Evolutionary conservation across 2,329 filamentous ascomycete genomes (phyloP).

Genomic region (Ceratocystis ficicola): DNA sequence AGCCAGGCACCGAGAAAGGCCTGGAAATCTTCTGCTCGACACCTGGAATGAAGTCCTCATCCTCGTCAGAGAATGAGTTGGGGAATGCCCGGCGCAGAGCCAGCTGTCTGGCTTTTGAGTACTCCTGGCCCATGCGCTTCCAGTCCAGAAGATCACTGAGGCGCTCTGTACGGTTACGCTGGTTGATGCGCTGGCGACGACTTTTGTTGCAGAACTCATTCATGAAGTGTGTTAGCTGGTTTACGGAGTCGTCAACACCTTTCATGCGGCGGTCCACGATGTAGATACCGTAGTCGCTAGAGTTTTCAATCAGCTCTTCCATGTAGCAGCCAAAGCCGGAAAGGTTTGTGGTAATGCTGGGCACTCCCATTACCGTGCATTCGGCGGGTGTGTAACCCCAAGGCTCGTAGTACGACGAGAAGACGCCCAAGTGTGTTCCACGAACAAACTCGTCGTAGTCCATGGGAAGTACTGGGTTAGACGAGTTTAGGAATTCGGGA

Average conservation of each 20-base stretch:
- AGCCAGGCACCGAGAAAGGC: constrained; percentile 86
- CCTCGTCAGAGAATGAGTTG: constrained; percentile 68
- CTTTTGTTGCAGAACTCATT: constrained; percentile 89
- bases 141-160: constrained; percentile 91
- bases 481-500: constrained; percentile 90
- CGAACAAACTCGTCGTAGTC: constrained; percentile 99
- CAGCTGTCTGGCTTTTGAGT: constrained; percentile 91
- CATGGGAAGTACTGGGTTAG: constrained; percentile 85
- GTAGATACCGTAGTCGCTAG: constrained; percentile 95
- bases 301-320: constrained; percentile 98
- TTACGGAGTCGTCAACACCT: constrained; percentile 93
- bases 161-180: constrained; percentile 90
- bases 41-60: constrained; percentile 82
- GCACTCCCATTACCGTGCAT: constrained; percentile 97
- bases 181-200: constrained; percentile 93
- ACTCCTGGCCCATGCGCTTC: constrained; percentile 99
- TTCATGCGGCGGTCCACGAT: constrained; percentile 93
- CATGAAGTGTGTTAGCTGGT: constrained; percentile 76
- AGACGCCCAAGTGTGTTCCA: constrained; percentile 88
- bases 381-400: constrained; percentile 98
- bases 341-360: constrained; percentile 93
- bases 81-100: constrained; percentile 88
- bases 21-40: constrained; percentile 91
- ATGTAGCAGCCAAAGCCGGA: constrained; percentile 99
- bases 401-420: constrained; percentile 96